Conservation (phyloP, 1,284 basidiomycete genomes). For the Cryptococcus sp. region DNA sequence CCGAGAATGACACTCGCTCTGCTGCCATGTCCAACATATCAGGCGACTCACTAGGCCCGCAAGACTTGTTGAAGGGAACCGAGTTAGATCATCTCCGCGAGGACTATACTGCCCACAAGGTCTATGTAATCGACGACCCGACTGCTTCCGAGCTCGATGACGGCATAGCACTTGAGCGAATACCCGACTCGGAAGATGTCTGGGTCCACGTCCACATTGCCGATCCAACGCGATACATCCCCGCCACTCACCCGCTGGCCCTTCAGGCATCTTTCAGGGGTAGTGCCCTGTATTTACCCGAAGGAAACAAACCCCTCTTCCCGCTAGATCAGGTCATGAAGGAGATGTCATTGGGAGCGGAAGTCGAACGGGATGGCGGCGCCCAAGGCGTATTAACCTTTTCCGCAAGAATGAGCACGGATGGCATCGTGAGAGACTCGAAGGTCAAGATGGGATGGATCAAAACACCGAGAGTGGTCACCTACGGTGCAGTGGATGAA, state of each 20-base stretch:
- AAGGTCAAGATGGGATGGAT: constrained; percentile 71
- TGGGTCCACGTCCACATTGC: constrained; percentile 96
- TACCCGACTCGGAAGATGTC: constrained; percentile 61
- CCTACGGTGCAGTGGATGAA: constrained; percentile 71
- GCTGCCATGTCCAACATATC: constrained; percentile 27
- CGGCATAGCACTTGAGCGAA: constrained; percentile 77
- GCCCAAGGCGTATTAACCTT: constrained; percentile 70
- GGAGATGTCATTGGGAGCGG: constrained; percentile 63
- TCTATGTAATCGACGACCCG: constrained; percentile 87
- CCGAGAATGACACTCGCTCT: constrained; percentile 27
- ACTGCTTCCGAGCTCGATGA: constrained; percentile 89
- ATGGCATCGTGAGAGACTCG: constrained; percentile 71
- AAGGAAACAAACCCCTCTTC: constrained; percentile 70
- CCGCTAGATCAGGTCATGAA: constrained; percentile 58
- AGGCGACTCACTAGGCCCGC: constrained; percentile 18
- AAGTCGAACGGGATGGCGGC: constrained; percentile 29
- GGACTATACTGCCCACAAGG: constrained; percentile 79
- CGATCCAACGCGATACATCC: constrained; percentile 83
- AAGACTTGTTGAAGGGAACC: constrained; percentile 48
- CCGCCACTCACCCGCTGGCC: constrained; percentile 66
- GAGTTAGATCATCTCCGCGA: constrained; percentile 59
- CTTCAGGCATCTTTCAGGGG: constrained; percentile 60
- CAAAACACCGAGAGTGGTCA: constrained; percentile 66
- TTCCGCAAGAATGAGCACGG: constrained; percentile 68
- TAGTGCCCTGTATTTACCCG: constrained; percentile 65